Percentiles rank a stretch among this genome's conserved stretches.
Conservation (phyloP, 371 early-diverging fungal genomes). For the Cokeromyces recurvatus region DNA sequence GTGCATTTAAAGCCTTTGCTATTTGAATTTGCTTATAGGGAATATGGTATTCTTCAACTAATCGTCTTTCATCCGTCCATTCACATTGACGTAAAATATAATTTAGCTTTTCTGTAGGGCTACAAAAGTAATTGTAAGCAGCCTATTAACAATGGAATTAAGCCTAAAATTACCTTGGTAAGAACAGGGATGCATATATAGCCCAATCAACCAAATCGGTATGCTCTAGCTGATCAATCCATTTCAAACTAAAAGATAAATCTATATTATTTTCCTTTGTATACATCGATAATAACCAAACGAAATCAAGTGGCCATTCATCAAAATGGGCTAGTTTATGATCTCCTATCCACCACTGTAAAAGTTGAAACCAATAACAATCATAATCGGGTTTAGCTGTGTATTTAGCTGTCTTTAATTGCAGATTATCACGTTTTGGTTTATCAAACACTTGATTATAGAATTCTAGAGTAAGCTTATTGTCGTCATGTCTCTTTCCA, state of each 20-base stretch:
- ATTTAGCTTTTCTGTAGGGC: not conserved
- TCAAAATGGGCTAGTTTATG: not conserved
- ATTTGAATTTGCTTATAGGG: conserved; percentile 4
- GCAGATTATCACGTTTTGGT: not conserved
- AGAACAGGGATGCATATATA: conserved; percentile 10
- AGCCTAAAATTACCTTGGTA: conserved; percentile 7
- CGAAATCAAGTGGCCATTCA: conserved; percentile 16
- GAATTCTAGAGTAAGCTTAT: not conserved
- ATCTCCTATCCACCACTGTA: conserved; percentile 13
- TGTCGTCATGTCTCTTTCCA: not conserved
- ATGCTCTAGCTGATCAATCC: conserved; percentile 11
- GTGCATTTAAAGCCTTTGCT: conserved; percentile 18
- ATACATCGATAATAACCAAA: conserved; percentile 12
- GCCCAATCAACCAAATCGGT: conserved; percentile 10
- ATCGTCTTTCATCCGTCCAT: conserved; percentile 7
- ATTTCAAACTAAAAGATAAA: not conserved
- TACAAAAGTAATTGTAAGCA: not conserved
- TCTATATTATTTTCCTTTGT: not conserved
- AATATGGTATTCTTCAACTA: conserved; percentile 11
- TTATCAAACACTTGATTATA: conserved; percentile 1
- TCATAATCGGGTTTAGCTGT: conserved; percentile 5
- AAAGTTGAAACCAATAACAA: conserved; percentile 20
- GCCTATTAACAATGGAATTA: too few species aligned
- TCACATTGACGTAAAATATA: conserved; percentile 13
- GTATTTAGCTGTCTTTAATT: not conserved